Evolutionary conservation across 78 protist genomes (phyloP), one percentile per base, ranked within the genome.

Genomic region (Pigoraptor vietnamica): DNA sequence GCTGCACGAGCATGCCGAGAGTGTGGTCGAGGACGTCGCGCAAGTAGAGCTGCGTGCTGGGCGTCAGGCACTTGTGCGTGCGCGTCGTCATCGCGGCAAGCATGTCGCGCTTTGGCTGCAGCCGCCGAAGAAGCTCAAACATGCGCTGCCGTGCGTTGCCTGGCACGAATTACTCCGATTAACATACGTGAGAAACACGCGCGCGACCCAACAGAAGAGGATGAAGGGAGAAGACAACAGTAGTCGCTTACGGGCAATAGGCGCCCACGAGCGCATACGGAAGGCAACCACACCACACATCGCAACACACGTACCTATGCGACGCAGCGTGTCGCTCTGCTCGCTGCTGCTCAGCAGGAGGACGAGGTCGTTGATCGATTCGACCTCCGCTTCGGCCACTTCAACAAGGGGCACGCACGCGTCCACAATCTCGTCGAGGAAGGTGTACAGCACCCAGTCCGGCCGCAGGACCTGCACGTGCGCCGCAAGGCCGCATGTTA

Each of bases 361-460:
- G 23, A 92, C 39, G n/a, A 92, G 33, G 9, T 92, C 93, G 88
- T 92, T 92, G 9, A 92, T 81, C 23, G 86, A n/a, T 23, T 92
- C 93, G 40, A 87, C 89, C 35, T 92, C 93, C 32, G 36, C 90
- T 19, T 84, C 90, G 39, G 55, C 9, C 6, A 34, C 34, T 9
- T 87, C 38, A 6, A 87, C 90, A 1, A 19, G 25, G 29, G 90
- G 89, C 33, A 6, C 88, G 82, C 10, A 32, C 33, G 24, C 24
- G 81, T 92, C 93, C 33, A 87, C 55, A n/a, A 88, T 92, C 34
- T n/a, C 89, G 88, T 92, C 93, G 40, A 92, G 35, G 14, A 67
- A 2, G 14, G 88, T 25, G 56, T 90, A 90, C 91, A 90, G 9
- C 91, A 90, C 91, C 91, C 91, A 90, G 56, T 90, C 91, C 6